phyloP scores from a whole-genome alignment of 2,329 filamentous ascomycete genomes.

The Arachnopeziza araneosa region DNA sequence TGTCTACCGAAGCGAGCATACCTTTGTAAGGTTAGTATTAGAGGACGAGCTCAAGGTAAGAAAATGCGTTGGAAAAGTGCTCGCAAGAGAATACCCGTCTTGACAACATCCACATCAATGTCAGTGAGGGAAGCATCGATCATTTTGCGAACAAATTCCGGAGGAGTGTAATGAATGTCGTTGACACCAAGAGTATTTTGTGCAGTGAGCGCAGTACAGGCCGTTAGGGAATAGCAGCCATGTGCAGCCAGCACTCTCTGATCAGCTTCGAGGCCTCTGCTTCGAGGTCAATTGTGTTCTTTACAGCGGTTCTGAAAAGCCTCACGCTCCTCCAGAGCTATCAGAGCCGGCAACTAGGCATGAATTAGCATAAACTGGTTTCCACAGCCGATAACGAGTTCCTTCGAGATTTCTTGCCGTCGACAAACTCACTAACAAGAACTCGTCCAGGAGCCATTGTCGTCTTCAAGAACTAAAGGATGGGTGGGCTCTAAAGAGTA shows the following conservation, averaged over 20 bases:
- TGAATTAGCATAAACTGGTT: not conserved
- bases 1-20: conserved; percentile 73
- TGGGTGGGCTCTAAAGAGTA: too few relatives aligned
- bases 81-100: conserved; percentile 59
- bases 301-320: conserved; percentile 20
- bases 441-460: conserved; percentile 42
- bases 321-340: conserved; percentile 70
- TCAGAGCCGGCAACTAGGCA: conserved; percentile 64
- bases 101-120: conserved; percentile 83
- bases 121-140: conserved; percentile 81
- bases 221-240: conserved; percentile 92
- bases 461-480: not conserved
- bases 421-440: conserved; percentile 33
- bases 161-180: conserved; percentile 73
- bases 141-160: conserved; percentile 75
- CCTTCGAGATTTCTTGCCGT: not conserved
- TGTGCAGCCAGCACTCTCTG: conserved; percentile 92
- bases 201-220: conserved; percentile 90
- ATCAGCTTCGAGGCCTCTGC: conserved; percentile 87
- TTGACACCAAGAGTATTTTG: conserved; percentile 86
- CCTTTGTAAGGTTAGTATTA: conserved; percentile 42
- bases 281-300: not conserved
- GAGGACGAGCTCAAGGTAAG: not conserved
- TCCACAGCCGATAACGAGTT: not conserved
- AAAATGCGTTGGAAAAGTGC: not conserved